Percentiles rank a stretch among this genome's conserved stretches.
Evolutionary conservation across 257 asterid genomes (phyloP).

Genomic region (Capsicum rhomboideum): DNA sequence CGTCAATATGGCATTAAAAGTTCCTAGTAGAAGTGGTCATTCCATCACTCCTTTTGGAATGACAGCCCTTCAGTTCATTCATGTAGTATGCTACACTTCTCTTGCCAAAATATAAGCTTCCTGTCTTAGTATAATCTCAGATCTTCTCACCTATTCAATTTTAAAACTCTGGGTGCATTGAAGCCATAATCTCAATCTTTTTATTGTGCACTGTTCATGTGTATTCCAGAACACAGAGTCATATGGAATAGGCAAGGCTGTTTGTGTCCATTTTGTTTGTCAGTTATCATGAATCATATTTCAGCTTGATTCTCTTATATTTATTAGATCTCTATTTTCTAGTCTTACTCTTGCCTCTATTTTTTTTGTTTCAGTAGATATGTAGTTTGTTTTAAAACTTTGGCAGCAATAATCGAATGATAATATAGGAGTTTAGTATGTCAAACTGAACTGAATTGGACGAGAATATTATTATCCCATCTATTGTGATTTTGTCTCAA

Average conservation of each 20-base stretch:
- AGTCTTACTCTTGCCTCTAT: background rate
- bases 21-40: background rate
- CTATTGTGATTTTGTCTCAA: background rate
- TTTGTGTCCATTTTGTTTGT: background rate
- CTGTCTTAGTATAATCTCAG: background rate
- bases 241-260: background rate
- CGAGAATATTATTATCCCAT: background rate
- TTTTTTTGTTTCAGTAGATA: background rate
- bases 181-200: background rate
- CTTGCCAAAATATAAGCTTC: background rate
- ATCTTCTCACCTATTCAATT: background rate
- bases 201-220: background rate
- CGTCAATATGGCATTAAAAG: background rate
- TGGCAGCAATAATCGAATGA: background rate
- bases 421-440: background rate
- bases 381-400: background rate
- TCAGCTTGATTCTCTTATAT: background rate
- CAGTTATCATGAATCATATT: background rate
- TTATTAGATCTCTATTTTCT: background rate
- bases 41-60: background rate
- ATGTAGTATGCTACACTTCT: background rate
- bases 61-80: background rate
- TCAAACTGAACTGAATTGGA: background rate
- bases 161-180: background rate
- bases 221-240: background rate